A percentile compares a stretch with the other conserved stretches of the same genome.
phyloP scores from a whole-genome alignment of 2,329 filamentous ascomycete species.

The Fusarium sp. region DNA sequence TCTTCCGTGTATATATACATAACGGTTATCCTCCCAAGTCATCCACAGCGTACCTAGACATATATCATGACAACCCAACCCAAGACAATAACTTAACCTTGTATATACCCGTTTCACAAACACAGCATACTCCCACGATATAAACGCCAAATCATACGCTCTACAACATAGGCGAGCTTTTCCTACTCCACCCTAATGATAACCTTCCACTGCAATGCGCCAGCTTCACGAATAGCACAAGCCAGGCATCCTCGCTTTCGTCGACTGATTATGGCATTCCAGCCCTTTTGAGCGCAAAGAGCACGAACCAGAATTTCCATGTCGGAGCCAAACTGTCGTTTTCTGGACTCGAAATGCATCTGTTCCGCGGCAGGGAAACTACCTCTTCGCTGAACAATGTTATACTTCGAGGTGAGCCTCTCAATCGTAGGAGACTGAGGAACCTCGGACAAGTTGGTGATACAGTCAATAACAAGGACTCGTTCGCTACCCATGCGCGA shows the following conservation, averaged over 20 bases:
- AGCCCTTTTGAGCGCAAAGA: constrained; percentile 78
- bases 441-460: constrained; percentile 63
- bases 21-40: constrained; percentile 9
- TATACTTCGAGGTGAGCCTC: constrained; percentile 49
- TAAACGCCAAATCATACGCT: constrained; percentile 29
- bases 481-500: constrained; percentile 45
- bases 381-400: constrained; percentile 50
- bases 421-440: constrained; percentile 62
- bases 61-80: constrained; percentile 19
- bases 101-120: not conserved
- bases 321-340: constrained; percentile 71
- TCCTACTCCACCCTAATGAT: constrained; percentile 69
- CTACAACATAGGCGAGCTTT: not conserved
- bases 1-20: constrained; percentile 16
- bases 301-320: constrained; percentile 78
- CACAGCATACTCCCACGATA: constrained; percentile 6
- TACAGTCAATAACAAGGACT: constrained; percentile 73
- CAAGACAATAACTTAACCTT: not conserved
- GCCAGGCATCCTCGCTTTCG: constrained; percentile 75
- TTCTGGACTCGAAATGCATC: constrained; percentile 68
- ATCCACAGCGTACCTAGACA: constrained; percentile 11
- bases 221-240: constrained; percentile 81
- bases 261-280: constrained; percentile 78
- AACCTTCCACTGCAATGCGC: constrained; percentile 75
- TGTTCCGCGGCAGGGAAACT: constrained; percentile 59